These are phyloP conservation scores for Fonsecaea pedrosoi DNA, from an alignment of 2,329 filamentous ascomycete genomes.

Conservation along the genomic window DNA sequence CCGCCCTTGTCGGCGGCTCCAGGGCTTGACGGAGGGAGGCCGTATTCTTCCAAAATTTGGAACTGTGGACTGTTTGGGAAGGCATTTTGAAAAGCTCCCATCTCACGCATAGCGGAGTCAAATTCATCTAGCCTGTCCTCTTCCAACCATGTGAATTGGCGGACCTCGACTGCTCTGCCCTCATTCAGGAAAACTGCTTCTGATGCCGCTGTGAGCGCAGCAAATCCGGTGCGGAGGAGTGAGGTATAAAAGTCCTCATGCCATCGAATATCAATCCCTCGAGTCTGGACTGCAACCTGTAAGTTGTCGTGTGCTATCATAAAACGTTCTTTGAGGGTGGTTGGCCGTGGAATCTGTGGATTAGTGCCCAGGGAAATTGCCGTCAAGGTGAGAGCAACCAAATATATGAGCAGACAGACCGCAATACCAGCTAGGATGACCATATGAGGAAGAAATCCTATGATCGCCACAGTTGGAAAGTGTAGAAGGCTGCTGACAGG, in stretches of 20 bases:
- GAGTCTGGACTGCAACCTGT: slow-evolving; percentile 87
- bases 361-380: slow-evolving; percentile 66
- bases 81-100: slow-evolving; percentile 24
- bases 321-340: slow-evolving; percentile 66
- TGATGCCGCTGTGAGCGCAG: slow-evolving; percentile 87
- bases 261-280: slow-evolving; percentile 78
- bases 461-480: slow-evolving; percentile 92
- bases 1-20: slow-evolving; percentile 44
- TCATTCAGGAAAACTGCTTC: slow-evolving; percentile 97
- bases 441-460: slow-evolving; percentile 94
- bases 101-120: slow-evolving; percentile 56
- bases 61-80: slow-evolving; percentile 37
- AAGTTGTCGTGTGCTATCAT: slow-evolving; percentile 80
- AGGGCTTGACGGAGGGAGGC: slow-evolving; percentile 43
- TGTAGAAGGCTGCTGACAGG: slow-evolving; percentile 69
- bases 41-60: slow-evolving; percentile 41
- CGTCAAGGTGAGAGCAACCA: slow-evolving; percentile 75
- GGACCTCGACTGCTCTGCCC: slow-evolving; percentile 75
- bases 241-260: slow-evolving; percentile 97
- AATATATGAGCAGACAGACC: slow-evolving; percentile 78
- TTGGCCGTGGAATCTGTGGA: slow-evolving; percentile 52
- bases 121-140: slow-evolving; percentile 82
- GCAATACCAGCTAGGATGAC: slow-evolving; percentile 80
- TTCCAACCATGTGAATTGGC: slow-evolving; percentile 86
- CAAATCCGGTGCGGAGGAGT: slow-evolving; percentile 83